Evolutionary conservation across 2,329 filamentous ascomycete genomes (phyloP).

Genomic region (Neofusicoccum parvum): DNA sequence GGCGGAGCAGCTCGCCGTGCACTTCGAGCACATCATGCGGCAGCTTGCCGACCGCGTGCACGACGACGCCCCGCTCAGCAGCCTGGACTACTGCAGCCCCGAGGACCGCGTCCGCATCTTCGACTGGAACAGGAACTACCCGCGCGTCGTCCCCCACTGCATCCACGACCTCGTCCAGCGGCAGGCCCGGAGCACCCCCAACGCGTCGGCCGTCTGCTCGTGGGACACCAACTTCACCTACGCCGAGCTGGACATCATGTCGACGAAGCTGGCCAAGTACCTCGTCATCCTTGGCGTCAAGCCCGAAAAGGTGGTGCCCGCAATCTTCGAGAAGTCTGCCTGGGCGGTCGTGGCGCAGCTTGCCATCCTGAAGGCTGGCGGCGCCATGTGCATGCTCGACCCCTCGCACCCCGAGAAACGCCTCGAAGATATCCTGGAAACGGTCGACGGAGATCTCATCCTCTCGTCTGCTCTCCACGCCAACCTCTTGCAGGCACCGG

Average conservation of each 20-base stretch:
- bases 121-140: slow-evolving; percentile 11
- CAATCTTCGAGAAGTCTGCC: slow-evolving; percentile 14
- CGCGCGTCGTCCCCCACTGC: slow-evolving; percentile 33
- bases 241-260: slow-evolving; percentile 42
- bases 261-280: slow-evolving; percentile 40
- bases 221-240: slow-evolving; percentile 56
- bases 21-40: slow-evolving; percentile 2
- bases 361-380: slow-evolving; percentile 38
- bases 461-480: slow-evolving; percentile 30
- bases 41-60: slow-evolving; percentile 7
- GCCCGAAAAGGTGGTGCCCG: not conserved
- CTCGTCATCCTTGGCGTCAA: slow-evolving; percentile 37
- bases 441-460: slow-evolving; percentile 34
- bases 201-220: slow-evolving; percentile 49
- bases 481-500: not conserved
- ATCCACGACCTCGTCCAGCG: slow-evolving; percentile 52
- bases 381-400: slow-evolving; percentile 33
- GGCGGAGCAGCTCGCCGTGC: not conserved
- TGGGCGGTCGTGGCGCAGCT: slow-evolving; percentile 40
- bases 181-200: slow-evolving; percentile 29
- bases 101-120: not conserved
- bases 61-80: slow-evolving; percentile 2
- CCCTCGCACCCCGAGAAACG: slow-evolving; percentile 16
- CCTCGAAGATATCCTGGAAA: slow-evolving; percentile 24
- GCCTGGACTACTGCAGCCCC: slow-evolving; percentile 1